Percentiles rank a stretch among this genome's conserved stretches.
These are phyloP conservation scores for Biancaea sappan DNA, from an alignment of 306 rosid genomes.

Conservation along the genomic window DNA sequence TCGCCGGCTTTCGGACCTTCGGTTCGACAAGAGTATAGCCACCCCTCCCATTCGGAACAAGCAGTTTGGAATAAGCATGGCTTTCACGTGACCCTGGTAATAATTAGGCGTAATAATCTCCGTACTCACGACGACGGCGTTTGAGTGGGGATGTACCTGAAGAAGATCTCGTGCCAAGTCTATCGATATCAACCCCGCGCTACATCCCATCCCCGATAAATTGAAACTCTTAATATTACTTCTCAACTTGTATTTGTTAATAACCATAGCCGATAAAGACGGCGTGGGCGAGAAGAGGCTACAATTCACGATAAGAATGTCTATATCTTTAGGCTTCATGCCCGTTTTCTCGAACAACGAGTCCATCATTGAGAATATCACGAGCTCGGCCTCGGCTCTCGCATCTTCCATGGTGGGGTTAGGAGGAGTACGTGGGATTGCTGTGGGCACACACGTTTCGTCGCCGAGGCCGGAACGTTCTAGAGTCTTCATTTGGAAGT, in stretches of 20 bases:
- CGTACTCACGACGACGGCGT: conserved; percentile 64
- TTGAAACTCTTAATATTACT: no score
- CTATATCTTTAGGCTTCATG: conserved; percentile 71
- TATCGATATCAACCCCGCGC: conserved; percentile 58
- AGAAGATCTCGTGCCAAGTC: conserved; percentile 80
- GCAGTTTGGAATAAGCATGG: no score
- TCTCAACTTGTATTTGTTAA: no score
- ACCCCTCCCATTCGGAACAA: no score
- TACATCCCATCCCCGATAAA: conserved; percentile 75
- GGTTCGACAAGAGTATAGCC: conserved; percentile 65
- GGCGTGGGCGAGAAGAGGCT: no score
- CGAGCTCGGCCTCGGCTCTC: conserved; percentile 68
- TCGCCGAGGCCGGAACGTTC: conserved; percentile 78
- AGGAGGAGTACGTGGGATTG: conserved; percentile 74
- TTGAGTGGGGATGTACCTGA: conserved; percentile 69
- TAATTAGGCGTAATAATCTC: conserved; percentile 81
- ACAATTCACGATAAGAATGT: no score
- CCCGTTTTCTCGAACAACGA: conserved; percentile 51
- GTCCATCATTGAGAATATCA: conserved; percentile 72
- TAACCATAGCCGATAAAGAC: no score
- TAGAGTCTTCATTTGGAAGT: conserved; percentile 73
- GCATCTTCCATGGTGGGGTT: conserved; percentile 70
- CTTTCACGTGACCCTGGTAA: conserved; percentile 89
- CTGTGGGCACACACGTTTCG: conserved; percentile 65
- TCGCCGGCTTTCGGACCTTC: conserved; percentile 44